These are phyloP conservation scores for Saturnispora besseyi DNA, from an alignment of 805 yeast species.

Conservation along the genomic window DNA sequence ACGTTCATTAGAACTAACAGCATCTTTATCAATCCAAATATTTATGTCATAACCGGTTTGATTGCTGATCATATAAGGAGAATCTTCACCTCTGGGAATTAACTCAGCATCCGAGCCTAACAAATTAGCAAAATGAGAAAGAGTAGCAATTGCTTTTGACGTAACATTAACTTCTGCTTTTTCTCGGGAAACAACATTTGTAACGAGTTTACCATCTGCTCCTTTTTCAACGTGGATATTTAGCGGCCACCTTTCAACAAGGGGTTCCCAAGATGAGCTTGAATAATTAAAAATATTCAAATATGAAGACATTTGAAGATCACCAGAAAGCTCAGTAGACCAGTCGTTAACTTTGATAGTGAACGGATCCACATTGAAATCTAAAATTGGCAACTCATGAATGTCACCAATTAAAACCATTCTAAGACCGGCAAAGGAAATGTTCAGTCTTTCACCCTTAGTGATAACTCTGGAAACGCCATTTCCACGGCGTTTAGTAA, in stretches of 20 bases:
- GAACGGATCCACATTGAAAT: conserved; percentile 65
- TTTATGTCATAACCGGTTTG: conserved; percentile 79
- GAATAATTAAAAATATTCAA: conserved; percentile 82
- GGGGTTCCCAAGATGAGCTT: conserved; percentile 90
- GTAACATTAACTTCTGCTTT: conserved; percentile 75
- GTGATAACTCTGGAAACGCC: conserved; percentile 35
- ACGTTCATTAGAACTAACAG: conserved; percentile 17
- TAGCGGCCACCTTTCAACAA: conserved; percentile 81
- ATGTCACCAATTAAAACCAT: conserved; percentile 82
- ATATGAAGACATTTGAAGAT: conserved; percentile 51
- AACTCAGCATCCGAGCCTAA: conserved; percentile 45
- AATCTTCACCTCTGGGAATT: conserved; percentile 64
- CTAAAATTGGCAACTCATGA: conserved; percentile 82
- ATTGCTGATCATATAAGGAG: conserved; percentile 73
- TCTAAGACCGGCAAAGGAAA: conserved; percentile 66
- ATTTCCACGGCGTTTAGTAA: conserved; percentile 14
- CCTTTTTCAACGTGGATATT: conserved; percentile 56
- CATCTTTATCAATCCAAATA: conserved; percentile 63
- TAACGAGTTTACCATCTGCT: conserved; percentile 36
- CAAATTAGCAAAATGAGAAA: conserved; percentile 58
- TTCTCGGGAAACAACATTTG: conserved; percentile 69
- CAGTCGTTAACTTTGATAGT: conserved; percentile 64
- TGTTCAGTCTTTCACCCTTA: conserved; percentile 59
- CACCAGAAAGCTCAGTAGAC: conserved; percentile 75
- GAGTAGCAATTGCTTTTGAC: conserved; percentile 67